Base-by-base conservation (phyloP, 371 early-diverging fungal species). In the Mucor velutinosus region DNA sequence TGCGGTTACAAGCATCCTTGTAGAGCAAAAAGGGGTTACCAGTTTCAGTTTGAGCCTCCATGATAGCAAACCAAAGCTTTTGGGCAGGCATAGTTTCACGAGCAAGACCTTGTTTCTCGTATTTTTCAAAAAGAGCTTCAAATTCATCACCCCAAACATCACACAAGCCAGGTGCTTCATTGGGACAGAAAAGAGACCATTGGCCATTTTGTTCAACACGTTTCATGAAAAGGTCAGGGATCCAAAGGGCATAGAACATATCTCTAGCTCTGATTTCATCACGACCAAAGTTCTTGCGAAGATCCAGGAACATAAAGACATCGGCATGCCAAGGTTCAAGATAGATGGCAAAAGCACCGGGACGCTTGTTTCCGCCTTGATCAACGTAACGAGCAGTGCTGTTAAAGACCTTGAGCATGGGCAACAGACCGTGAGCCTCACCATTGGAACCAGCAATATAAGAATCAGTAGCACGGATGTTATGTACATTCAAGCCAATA, bases 241-340 rank as follows among this genome's bases (percentile, higher is more conserved):
- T 93, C 99, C 99, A 99, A 63, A 99, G 86, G 0, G 95, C 99
- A 71, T 93, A 94, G 80, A 99, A 99, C 60, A 99, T 78, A 78
- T 99, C 99, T 60, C 99, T 93, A 6, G 99, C 98, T 49, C 99
- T 90, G 64, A 84, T 81, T 81, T 99, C 99, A 71, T 99, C 99
- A 79, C 95, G 96, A 69, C 99, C 99, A 63, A 95, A 94, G 89
- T 99, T 99, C 87, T 99, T 99, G 77, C 94, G 92, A 68, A 99
- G 82, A 66, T 99, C 99, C 63, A 99, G 77, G 81, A 99, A 99
- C 62, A 95, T 96, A 77, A 99, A 97, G 12, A 99, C 89, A 78
- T 99, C 99, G 4, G 94, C 88, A 76, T 99, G 99, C 99, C 99
- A 99, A 10, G 99, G 99, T 83, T 99, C 99, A 55, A 99, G 85